Conservation (phyloP, 169 alveolate species). For the Eimeria zaria region DNA sequence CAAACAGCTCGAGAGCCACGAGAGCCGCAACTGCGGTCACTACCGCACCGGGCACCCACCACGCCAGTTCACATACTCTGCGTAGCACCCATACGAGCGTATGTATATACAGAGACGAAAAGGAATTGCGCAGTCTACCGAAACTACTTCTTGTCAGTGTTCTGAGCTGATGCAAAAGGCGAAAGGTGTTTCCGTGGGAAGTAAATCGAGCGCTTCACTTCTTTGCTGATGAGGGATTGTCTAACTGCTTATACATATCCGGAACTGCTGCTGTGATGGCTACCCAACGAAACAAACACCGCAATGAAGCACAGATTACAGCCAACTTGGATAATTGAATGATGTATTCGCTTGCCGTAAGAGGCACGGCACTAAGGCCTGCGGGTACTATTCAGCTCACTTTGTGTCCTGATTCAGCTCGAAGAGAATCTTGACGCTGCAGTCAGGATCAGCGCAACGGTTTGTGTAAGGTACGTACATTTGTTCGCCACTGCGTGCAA, state of each 20-base stretch:
- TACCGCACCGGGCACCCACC: conserved; percentile 61
- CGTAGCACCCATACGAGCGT: background rate
- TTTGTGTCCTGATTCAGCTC: conserved; percentile 41
- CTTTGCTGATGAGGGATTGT: background rate
- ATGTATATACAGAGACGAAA: background rate
- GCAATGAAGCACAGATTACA: background rate
- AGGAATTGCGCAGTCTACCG: background rate
- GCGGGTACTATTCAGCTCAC: conserved; percentile 18
- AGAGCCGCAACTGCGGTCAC: conserved; percentile 64
- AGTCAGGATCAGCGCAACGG: conserved; percentile 76
- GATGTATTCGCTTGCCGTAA: conserved; percentile 5
- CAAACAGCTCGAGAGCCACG: conserved; percentile 15
- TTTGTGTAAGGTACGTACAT: conserved; percentile 51
- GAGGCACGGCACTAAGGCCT: background rate
- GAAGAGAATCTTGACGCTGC: conserved; percentile 64
- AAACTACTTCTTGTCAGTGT: background rate
- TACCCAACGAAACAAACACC: background rate
- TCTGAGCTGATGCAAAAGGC: background rate
- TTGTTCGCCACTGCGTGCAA: conserved; percentile 75
- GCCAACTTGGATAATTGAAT: background rate
- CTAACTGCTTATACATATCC: background rate
- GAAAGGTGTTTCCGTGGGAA: background rate
- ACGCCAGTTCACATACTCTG: conserved; percentile 64
- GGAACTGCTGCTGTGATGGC: background rate
- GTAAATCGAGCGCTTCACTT: background rate